A percentile compares a stretch with the other conserved stretches of the same genome.
These are phyloP conservation scores for Solanum appendiculatum DNA, from an alignment of 257 asterid genomes.

Conservation along the genomic window DNA sequence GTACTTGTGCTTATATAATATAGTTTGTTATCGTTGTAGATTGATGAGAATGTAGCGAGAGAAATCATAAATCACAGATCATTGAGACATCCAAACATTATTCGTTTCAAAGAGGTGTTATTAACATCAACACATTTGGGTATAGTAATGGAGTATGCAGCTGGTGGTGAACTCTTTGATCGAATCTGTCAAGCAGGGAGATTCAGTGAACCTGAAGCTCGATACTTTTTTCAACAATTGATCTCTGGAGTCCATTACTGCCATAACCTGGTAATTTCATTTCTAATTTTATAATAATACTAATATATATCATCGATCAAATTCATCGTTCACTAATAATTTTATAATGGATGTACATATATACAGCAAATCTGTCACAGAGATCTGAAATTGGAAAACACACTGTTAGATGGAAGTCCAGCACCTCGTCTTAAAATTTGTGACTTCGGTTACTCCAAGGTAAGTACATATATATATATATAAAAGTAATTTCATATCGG, in stretches of 20 bases:
- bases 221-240: conserved; percentile 80
- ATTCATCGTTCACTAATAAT: not conserved
- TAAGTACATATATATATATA: not conserved
- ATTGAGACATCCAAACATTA: conserved; percentile 66
- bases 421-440: conserved; percentile 65
- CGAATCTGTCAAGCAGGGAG: conserved; percentile 40
- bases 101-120: conserved; percentile 60
- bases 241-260: conserved; percentile 75
- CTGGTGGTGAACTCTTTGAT: conserved; percentile 67
- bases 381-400: conserved; percentile 65
- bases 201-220: conserved; percentile 61
- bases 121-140: conserved; percentile 18
- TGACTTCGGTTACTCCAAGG: conserved; percentile 48
- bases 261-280: conserved; percentile 39
- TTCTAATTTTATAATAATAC: no score
- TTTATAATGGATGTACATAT: not conserved
- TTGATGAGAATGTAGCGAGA: conserved; percentile 69
- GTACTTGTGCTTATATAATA: no score
- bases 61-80: conserved; percentile 72
- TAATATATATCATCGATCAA: no score
- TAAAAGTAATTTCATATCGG: no score
- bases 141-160: conserved; percentile 73
- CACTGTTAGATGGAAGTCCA: conserved; percentile 58
- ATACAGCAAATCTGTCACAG: conserved; percentile 80
- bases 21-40: no score